Conservation (phyloP, 1,139 yeast species). For the Scheffersomyces segobiensis region DNA sequence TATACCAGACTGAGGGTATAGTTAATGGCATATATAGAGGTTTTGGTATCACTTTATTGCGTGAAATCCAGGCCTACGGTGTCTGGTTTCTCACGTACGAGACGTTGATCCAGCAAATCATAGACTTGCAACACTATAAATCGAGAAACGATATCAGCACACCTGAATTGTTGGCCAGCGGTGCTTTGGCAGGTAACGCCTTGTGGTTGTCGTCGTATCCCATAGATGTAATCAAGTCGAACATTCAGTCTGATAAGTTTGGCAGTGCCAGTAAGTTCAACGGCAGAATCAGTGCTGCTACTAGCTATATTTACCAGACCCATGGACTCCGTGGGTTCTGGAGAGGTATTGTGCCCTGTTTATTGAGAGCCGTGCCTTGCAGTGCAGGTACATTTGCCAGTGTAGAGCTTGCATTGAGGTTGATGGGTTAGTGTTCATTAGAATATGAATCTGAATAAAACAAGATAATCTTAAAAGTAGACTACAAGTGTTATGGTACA, state of each 20-base stretch:
- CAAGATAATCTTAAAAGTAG: background rate
- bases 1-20: conserved; percentile 49
- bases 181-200: conserved; percentile 73
- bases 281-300: conserved; percentile 49
- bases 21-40: conserved; percentile 60
- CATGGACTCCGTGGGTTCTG: conserved; percentile 64
- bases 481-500: background rate
- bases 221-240: conserved; percentile 67
- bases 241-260: conserved; percentile 67
- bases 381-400: conserved; percentile 80
- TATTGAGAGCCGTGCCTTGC: conserved; percentile 70
- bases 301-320: conserved; percentile 41
- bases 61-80: conserved; percentile 82
- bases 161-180: conserved; percentile 59
- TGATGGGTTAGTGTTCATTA: conserved; percentile 39
- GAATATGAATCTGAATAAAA: background rate
- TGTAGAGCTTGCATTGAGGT: conserved; percentile 65
- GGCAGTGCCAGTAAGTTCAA: conserved; percentile 44
- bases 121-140: conserved; percentile 29
- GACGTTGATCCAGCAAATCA: conserved; percentile 49
- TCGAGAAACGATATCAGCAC: conserved; percentile 58
- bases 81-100: conserved; percentile 81
- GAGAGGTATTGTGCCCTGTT: conserved; percentile 71
- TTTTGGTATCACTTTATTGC: conserved; percentile 53
- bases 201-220: conserved; percentile 75